phyloP scores from a whole-genome alignment of 306 rosid species.

The Cicer bijugum region DNA sequence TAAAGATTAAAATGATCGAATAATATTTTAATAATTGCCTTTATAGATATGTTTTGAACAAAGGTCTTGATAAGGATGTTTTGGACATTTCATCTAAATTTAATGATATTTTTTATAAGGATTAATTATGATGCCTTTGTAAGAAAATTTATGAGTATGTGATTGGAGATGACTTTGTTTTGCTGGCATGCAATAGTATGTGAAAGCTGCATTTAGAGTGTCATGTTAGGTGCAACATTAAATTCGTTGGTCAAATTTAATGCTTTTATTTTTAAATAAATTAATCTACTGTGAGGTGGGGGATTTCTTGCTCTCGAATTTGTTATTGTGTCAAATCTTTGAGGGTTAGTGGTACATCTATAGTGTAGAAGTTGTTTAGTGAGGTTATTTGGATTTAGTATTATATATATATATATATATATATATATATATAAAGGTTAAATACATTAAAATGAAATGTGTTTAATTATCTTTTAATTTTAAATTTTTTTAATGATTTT shows the following conservation, averaged over 20 bases:
- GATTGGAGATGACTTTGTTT: constrained; percentile 59
- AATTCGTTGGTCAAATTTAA: constrained; percentile 54
- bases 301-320: constrained; percentile 37
- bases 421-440: too few species aligned
- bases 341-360: constrained; percentile 16
- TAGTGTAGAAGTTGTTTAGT: constrained; percentile 10
- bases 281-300: constrained; percentile 26
- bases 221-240: constrained; percentile 66
- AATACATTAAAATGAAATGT: too few species aligned
- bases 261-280: constrained; percentile 20
- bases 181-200: constrained; percentile 55
- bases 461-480: too few species aligned
- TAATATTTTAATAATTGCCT: neutral
- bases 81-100: constrained; percentile 45
- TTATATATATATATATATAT: too few species aligned
- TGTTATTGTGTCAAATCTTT: constrained; percentile 37
- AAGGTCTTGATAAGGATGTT: constrained; percentile 46
- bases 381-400: constrained; percentile 7
- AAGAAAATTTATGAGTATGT: constrained; percentile 41
- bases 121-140: constrained; percentile 55
- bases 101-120: constrained; percentile 36
- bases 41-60: constrained; percentile 19
- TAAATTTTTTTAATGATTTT: too few species aligned
- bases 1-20: neutral
- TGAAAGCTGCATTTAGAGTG: constrained; percentile 54